Conservation (phyloP, 148 eudicot genomes). For the Rhododendron ferrugineum region DNA sequence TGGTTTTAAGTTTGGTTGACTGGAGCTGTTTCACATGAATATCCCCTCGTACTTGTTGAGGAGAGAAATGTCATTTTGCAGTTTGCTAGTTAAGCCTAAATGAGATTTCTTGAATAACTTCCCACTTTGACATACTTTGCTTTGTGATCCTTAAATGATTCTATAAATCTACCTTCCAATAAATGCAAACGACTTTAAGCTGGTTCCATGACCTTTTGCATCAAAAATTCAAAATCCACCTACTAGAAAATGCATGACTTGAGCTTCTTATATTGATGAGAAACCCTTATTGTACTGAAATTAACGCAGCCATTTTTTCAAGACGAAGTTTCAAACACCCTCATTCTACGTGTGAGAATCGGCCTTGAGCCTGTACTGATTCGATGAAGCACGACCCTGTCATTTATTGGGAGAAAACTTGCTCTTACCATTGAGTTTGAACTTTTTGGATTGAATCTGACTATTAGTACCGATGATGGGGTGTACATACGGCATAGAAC, state of each 20-base stretch:
- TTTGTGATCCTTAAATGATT: not conserved
- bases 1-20: not conserved
- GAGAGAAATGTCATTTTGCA: not conserved
- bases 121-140: not conserved
- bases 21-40: conserved; percentile 4
- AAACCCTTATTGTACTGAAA: not conserved
- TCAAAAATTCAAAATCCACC: not conserved
- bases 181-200: not conserved
- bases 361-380: not conserved
- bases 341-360: not conserved
- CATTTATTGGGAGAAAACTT: too few species aligned
- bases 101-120: not conserved
- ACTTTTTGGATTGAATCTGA: too few species aligned
- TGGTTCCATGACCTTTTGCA: not conserved
- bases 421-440: not conserved
- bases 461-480: too few species aligned
- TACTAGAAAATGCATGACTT: not conserved
- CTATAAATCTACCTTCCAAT: not conserved
- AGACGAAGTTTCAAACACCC: not conserved
- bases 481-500: too few species aligned
- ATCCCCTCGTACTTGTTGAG: not conserved
- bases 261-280: not conserved
- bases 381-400: not conserved
- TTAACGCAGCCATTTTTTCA: not conserved
- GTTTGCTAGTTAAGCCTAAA: not conserved